Evolutionary conservation across 495 filamentous ascomycete species (phyloP), one percentile per base, ranked within the genome.

Genomic region (Usnea hakonensis): DNA sequence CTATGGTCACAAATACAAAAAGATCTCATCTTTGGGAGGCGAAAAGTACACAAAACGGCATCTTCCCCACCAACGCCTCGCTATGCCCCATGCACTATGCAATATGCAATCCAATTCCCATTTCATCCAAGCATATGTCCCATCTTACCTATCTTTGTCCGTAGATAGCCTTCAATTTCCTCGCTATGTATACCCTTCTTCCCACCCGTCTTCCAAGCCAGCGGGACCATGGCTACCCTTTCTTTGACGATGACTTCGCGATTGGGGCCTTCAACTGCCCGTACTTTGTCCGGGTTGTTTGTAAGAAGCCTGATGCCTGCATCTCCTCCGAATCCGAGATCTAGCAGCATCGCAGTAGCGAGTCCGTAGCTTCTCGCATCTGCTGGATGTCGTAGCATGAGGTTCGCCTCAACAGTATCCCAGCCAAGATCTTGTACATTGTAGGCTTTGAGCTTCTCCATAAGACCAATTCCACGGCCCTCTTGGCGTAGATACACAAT

Each of bases 251-350:
- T 80, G 7, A 97, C 80, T 76, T 97, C 92, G 26, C 90, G 79
- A 63, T 88, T 88, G 0, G 90, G 90, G 0, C 94, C 94, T 69
- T 98, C 94, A 10, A 98, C 89, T 3, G 94, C 94, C 30, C 91
- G 81, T 36, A 97, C 87, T 78, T 98, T 98, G 66, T 98, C 94
- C 1, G 94, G 94, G 69, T 98, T 98, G 73, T 98, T 98, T n/a
- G 94, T 98, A 63, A 98, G 76, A 38, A 98, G 73, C 60, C 89
- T 77, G 55, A 97, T 85, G 16, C 94, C 90, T 26, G 78, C 74
- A 58, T 86, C 81, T 3, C 76, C 82, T 13, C 83, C 83, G 41
- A 86, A 70, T 0, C 89, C 91, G 36, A 98, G 78, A 78, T 98
- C 94, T 60, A 86, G 75, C 43, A 98, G 77, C 79, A 98, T 97